Conservation (phyloP, 495 filamentous ascomycete species). For the Bacidia rubella region DNA sequence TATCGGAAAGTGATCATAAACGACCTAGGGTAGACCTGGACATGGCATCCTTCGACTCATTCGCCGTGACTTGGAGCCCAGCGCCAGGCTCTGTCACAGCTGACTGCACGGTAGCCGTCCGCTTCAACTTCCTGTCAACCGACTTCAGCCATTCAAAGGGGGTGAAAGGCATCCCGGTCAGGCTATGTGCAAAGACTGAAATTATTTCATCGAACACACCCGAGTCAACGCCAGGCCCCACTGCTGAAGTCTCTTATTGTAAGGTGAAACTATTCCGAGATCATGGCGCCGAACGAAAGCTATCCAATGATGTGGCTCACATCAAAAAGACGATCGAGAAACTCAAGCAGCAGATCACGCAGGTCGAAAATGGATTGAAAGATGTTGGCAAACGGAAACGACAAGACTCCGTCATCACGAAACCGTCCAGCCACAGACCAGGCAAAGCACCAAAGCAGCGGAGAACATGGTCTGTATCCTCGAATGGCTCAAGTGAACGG, state of each 20-base stretch:
- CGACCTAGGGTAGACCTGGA: constrained; percentile 68
- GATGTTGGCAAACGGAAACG: constrained; percentile 82
- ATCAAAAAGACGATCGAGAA: constrained; percentile 93
- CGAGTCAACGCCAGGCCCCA: constrained; percentile 26
- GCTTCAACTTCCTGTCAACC: constrained; percentile 96
- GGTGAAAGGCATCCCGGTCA: constrained; percentile 88
- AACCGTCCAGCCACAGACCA: constrained; percentile 38
- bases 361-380: constrained; percentile 78
- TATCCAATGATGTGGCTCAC: constrained; percentile 85
- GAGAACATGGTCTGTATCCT: constrained; percentile 92
- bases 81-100: constrained; percentile 40
- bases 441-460: constrained; percentile 81
- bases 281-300: constrained; percentile 88
- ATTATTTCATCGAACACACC: constrained; percentile 29
- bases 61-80: constrained; percentile 77
- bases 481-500: constrained; percentile 56
- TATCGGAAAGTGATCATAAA: constrained; percentile 49
- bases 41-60: constrained; percentile 76
- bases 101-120: constrained; percentile 72
- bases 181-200: constrained; percentile 84
- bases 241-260: constrained; percentile 73
- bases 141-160: constrained; percentile 98
- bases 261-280: constrained; percentile 95
- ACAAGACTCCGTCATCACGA: constrained; percentile 35
- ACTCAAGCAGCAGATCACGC: constrained; percentile 76